Conservation (phyloP, 805 yeast species). For the Wickerhamiella cacticola region DNA sequence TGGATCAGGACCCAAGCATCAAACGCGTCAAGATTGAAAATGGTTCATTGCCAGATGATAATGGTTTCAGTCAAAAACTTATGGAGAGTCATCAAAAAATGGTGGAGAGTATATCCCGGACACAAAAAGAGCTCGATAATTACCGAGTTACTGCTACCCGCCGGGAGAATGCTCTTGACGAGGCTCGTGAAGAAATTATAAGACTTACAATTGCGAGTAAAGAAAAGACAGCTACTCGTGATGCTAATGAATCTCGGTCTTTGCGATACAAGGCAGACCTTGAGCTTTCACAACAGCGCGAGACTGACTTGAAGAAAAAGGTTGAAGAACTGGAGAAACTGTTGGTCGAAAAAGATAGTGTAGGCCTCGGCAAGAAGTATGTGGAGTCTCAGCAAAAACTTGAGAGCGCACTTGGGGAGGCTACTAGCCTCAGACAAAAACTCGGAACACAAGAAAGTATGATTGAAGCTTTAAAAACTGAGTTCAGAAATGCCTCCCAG, state of each 20-base stretch:
- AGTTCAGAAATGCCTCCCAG: slow-evolving; percentile 21
- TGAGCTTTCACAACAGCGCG: slow-evolving; percentile 32
- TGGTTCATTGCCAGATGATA: background rate
- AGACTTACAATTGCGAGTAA: background rate
- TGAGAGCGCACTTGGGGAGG: slow-evolving; percentile 20
- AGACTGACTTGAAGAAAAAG: slow-evolving; percentile 32
- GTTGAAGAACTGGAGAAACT: background rate
- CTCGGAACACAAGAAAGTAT: slow-evolving; percentile 35
- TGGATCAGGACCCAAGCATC: background rate
- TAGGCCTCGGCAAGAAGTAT: slow-evolving; percentile 10
- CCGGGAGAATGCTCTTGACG: slow-evolving; percentile 12
- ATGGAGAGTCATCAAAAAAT: slow-evolving; percentile 32
- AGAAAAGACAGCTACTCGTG: background rate
- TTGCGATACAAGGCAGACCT: slow-evolving; percentile 25
- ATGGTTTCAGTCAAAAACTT: slow-evolving; percentile 25
- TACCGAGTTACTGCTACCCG: slow-evolving; percentile 5
- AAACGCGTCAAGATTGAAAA: slow-evolving; percentile 23
- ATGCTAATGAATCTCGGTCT: slow-evolving; percentile 20
- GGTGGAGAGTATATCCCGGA: background rate
- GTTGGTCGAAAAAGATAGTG: slow-evolving; percentile 14
- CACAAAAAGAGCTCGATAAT: background rate
- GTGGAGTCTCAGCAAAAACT: slow-evolving; percentile 12
- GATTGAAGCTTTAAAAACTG: slow-evolving; percentile 29
- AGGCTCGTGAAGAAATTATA: background rate
- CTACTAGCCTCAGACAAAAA: slow-evolving; percentile 38